Evolutionary conservation across 306 rosid species (phyloP).

Genomic region (Begonia fuchsioides): DNA sequence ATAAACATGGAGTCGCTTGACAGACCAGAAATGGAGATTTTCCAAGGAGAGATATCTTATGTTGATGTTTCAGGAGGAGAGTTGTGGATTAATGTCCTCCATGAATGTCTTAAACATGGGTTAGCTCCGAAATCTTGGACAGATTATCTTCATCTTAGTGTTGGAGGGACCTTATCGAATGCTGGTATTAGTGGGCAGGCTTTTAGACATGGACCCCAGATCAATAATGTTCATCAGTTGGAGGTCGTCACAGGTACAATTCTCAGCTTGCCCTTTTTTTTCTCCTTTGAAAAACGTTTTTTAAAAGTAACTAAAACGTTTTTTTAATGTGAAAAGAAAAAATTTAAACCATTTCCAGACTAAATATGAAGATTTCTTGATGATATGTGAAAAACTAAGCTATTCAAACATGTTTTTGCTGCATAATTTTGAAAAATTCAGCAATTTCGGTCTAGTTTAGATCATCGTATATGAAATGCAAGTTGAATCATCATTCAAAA

Average conservation of each 20-base stretch:
- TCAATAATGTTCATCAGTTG: constrained; percentile 58
- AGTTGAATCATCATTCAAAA: not conserved
- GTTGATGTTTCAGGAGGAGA: constrained; percentile 88
- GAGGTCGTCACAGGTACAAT: constrained; percentile 79
- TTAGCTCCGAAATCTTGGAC: constrained; percentile 97
- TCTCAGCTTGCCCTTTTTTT: constrained; percentile 6
- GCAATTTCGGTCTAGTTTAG: not conserved
- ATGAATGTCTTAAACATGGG: constrained; percentile 67
- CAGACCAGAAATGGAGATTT: constrained; percentile 32
- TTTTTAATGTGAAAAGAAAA: too few species aligned
- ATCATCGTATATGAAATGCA: not conserved
- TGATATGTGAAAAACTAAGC: too few species aligned
- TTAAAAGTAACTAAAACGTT: not conserved
- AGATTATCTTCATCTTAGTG: constrained; percentile 86
- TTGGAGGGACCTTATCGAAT: constrained; percentile 88
- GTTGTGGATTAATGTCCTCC: constrained; percentile 85
- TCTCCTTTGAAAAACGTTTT: not conserved
- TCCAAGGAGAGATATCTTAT: constrained; percentile 39
- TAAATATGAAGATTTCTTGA: too few species aligned
- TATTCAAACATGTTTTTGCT: too few species aligned
- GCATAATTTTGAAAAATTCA: not conserved
- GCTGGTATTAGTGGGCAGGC: constrained; percentile 98
- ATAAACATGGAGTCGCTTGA: constrained; percentile 64
- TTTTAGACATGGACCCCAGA: constrained; percentile 90
- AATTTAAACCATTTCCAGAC: too few species aligned